Conservation (phyloP, 768 basidiomycete species). For the Tulasnella sp. region DNA sequence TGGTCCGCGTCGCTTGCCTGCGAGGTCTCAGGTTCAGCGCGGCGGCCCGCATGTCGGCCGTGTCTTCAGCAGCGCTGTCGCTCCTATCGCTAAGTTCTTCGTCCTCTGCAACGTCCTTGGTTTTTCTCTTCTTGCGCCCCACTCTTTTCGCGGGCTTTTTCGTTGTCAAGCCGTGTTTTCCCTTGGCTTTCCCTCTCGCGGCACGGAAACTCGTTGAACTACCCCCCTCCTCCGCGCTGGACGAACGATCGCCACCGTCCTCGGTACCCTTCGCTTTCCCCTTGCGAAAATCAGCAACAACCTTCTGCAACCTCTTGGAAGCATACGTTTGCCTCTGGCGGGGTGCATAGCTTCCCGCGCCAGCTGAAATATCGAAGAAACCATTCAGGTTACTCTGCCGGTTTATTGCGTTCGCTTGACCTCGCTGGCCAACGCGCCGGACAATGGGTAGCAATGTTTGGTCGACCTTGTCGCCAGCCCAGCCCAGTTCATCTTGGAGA, state of each 20-base stretch:
- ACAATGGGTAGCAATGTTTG: constrained; percentile 87
- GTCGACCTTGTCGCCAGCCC: constrained; percentile 73
- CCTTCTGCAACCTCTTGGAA: constrained; percentile 72
- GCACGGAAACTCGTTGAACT: neutral
- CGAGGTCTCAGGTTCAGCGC: too few species aligned
- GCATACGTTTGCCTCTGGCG: constrained; percentile 69
- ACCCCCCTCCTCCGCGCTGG: constrained; percentile 25
- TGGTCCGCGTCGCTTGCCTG: too few species aligned
- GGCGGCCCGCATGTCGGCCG: too few species aligned
- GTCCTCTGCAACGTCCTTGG: too few species aligned
- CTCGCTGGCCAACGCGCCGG: constrained; percentile 72
- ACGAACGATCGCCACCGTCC: constrained; percentile 23
- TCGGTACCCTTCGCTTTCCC: constrained; percentile 24
- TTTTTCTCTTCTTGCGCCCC: constrained; percentile 4
- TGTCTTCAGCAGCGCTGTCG: too few species aligned
- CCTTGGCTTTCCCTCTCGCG: neutral
- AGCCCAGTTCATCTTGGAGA: constrained; percentile 71
- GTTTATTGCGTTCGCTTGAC: constrained; percentile 51
- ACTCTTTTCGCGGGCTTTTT: neutral
- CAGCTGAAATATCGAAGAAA: constrained; percentile 60
- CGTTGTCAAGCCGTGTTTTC: neutral
- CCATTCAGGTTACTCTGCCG: constrained; percentile 64
- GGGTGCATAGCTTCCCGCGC: constrained; percentile 60
- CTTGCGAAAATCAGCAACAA: constrained; percentile 59
- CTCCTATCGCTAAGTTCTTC: too few species aligned